Evolutionary conservation across 75 land plant species (phyloP).

Genomic region (Azolla pinnata): DNA sequence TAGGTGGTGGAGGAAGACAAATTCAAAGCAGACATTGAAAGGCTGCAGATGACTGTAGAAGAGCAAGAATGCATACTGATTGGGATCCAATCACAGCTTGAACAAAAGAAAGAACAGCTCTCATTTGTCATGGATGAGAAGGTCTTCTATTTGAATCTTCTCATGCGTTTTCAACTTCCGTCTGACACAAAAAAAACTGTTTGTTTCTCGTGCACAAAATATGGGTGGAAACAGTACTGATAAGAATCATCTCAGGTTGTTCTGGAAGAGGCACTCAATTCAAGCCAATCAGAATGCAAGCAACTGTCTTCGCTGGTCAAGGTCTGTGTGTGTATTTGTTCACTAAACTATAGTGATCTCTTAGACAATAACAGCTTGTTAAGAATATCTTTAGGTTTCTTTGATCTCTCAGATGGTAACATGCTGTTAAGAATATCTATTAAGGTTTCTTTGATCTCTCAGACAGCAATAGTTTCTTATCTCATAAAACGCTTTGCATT

Average conservation of each 20-base stretch:
- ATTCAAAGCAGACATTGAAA: slow-evolving; percentile 14
- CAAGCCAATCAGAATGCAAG: slow-evolving; percentile 25
- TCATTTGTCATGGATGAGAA: slow-evolving; percentile 24
- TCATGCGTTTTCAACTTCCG: too few relatives aligned
- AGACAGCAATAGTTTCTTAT: too few relatives aligned
- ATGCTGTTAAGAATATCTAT: too few relatives aligned
- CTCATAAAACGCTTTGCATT: too few relatives aligned
- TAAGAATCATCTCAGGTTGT: slow-evolving; percentile 13
- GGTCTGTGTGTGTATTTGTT: too few relatives aligned
- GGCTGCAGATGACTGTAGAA: slow-evolving; percentile 7
- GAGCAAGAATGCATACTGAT: slow-evolving; percentile 14
- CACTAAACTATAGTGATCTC: too few relatives aligned
- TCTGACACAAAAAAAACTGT: too few relatives aligned
- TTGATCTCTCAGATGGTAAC: too few relatives aligned
- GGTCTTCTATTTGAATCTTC: too few relatives aligned
- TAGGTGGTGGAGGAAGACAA: slow-evolving; percentile 19
- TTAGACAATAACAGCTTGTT: too few relatives aligned
- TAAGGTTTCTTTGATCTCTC: too few relatives aligned
- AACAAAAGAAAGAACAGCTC: slow-evolving; percentile 19
- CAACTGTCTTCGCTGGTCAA: slow-evolving; percentile 22
- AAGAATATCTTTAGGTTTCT: too few relatives aligned
- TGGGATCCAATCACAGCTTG: slow-evolving; percentile 10
- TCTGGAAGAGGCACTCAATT: slow-evolving; percentile 22
- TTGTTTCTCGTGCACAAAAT: neutral
- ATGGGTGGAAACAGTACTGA: neutral